Evolutionary conservation across 768 basidiomycete species (phyloP).

Genomic region (Hemileccinum impolitum): DNA sequence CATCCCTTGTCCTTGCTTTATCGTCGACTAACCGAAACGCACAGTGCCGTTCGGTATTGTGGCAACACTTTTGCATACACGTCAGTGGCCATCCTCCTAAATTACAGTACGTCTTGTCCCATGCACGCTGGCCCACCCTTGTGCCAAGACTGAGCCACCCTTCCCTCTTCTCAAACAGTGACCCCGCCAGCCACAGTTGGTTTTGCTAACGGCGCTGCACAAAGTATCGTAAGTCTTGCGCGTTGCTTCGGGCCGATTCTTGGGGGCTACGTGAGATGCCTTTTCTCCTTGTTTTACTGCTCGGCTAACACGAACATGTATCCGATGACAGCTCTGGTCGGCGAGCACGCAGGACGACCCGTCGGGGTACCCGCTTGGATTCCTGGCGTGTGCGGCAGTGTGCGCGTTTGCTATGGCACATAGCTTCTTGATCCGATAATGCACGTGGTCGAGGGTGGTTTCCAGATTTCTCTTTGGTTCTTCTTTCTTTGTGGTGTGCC

Average conservation of each 20-base stretch:
- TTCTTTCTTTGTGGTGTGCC: neutral
- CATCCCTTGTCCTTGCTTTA: neutral
- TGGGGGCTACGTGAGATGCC: constrained; percentile 64
- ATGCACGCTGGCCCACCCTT: too few species aligned
- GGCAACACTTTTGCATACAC: constrained; percentile 90
- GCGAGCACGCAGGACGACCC: constrained; percentile 65
- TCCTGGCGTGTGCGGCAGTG: constrained; percentile 59
- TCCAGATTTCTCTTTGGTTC: neutral
- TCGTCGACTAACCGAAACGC: neutral
- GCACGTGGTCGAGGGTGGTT: constrained; percentile 33
- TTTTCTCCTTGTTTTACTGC: neutral
- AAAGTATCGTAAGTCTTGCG: constrained; percentile 91
- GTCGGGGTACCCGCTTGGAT: constrained; percentile 71
- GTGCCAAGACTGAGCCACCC: neutral
- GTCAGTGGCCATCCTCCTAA: constrained; percentile 80
- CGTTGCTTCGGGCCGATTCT: constrained; percentile 86
- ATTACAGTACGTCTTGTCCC: constrained; percentile 59
- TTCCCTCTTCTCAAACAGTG: constrained; percentile 46
- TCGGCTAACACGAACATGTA: constrained; percentile 3
- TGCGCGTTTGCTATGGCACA: constrained; percentile 64
- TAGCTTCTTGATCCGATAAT: constrained; percentile 74
- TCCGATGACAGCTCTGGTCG: constrained; percentile 66
- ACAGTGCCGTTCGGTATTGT: constrained; percentile 82
- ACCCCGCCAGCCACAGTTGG: constrained; percentile 87
- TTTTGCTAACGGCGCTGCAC: constrained; percentile 92